phyloP scores from a whole-genome alignment of 495 filamentous ascomycete species.

The Neurospora tetrasperma region DNA sequence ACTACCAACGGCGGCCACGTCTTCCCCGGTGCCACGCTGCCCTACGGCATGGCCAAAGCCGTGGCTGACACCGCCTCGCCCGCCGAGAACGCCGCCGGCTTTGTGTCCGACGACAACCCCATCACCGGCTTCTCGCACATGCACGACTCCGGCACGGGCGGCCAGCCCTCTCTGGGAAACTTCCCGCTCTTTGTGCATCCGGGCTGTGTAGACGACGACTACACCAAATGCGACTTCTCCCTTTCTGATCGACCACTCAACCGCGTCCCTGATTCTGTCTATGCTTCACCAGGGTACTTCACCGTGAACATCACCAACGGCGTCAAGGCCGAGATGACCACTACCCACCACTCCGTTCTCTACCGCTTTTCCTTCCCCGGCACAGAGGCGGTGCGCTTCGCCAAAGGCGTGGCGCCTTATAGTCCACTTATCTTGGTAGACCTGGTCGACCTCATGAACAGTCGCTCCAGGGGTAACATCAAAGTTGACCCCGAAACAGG shows the following conservation, averaged over 20 bases:
- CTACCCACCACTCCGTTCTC: constrained; percentile 51
- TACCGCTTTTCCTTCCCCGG: constrained; percentile 58
- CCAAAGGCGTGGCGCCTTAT: constrained; percentile 24
- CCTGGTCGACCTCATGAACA: constrained; percentile 51
- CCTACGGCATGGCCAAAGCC: constrained; percentile 63
- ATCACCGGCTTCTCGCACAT: constrained; percentile 48
- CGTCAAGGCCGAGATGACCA: constrained; percentile 64
- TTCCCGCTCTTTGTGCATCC: constrained; percentile 64
- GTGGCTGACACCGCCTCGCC: constrained; percentile 48
- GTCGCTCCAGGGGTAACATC: constrained; percentile 47
- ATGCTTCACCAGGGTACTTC: constrained; percentile 61
- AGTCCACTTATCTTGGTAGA: constrained; percentile 55
- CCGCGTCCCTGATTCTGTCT: constrained; percentile 41
- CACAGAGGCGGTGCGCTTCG: background rate
- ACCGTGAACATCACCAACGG: constrained; percentile 48
- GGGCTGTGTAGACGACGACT: constrained; percentile 52
- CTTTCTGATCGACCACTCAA: constrained; percentile 34
- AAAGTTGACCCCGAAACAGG: constrained; percentile 41
- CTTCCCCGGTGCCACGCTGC: constrained; percentile 60
- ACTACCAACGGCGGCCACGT: constrained; percentile 59
- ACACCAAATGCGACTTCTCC: constrained; percentile 50
- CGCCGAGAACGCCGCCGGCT: constrained; percentile 58
- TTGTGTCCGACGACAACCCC: constrained; percentile 46
- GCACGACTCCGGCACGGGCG: constrained; percentile 53
- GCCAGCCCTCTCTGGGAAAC: constrained; percentile 60